Evolutionary conservation across 169 alveolate species (phyloP), one percentile per base, ranked within the genome.

Genomic region (Condylostoma magnum): DNA sequence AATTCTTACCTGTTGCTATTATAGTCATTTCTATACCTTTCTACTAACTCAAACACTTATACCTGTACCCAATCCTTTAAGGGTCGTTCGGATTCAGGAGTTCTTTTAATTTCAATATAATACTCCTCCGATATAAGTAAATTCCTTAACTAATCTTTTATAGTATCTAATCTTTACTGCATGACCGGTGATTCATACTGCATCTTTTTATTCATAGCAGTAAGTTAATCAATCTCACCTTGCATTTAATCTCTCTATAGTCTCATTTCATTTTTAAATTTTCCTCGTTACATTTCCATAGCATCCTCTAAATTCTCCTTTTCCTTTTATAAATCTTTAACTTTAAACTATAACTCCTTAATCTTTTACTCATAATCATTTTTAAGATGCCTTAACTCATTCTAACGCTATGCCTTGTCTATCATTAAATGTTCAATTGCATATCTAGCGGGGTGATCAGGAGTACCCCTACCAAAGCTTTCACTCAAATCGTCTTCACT

Each of bases 1-100:
- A 69, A 65, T 34, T 80, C 85, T 47, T 86, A 55, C 20, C 83
- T 69, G 8, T 71, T 36, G 30, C 28, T 50, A 53, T 89, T 93
- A 25, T 76, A 50, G 20, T 85, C 86, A 25, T 76, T 58, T 65
- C 71, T 69, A 46, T 71, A 80, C 18, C 77, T 84, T 18, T 83
- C 48, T 2, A 85, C 82, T 28, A 74, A 28, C 50, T 89, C 95
- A 75, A 72, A 89, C 30, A 84, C 91, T 52, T 79, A 71, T 36
- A 82, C 88, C 18, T 74, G 75, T 3, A 89, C 74, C 68, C 86
- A 82, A 38, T 89, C 95, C 56, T 78, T 73, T 31, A 87, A 37
- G n/a, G 84, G 77, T 47, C 85, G 33, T 25, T 78, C 76, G 27
- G 66, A 73, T 44, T 84, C 91, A 51, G 87, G 91, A 43, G 76